phyloP scores from a whole-genome alignment of 1,139 yeast species.

The Arxiozyma slooffiae region DNA sequence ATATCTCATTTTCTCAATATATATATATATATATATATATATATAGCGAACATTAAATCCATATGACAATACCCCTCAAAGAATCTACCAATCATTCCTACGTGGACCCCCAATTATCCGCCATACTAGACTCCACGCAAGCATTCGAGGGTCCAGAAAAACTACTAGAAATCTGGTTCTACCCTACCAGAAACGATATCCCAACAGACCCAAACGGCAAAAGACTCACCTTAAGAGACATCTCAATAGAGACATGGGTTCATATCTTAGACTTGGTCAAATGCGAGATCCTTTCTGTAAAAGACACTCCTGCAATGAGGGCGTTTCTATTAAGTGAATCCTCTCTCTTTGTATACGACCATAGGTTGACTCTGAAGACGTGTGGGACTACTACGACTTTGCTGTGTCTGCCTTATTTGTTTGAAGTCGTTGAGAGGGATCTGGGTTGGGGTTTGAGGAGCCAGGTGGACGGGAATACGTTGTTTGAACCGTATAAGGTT shows the following conservation, averaged over 20 bases:
- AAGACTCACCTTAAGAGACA: constrained; percentile 44
- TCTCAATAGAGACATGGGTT: constrained; percentile 63
- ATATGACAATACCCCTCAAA: constrained; percentile 23
- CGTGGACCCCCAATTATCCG: constrained; percentile 71
- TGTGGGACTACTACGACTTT: constrained; percentile 94
- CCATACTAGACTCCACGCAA: constrained; percentile 70
- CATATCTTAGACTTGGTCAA: constrained; percentile 67
- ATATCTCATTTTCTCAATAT: background rate
- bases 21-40: no score
- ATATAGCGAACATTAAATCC: background rate
- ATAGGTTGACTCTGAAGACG: constrained; percentile 78
- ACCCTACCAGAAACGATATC: constrained; percentile 37
- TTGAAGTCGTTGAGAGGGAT: constrained; percentile 40
- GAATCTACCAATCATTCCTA: constrained; percentile 38
- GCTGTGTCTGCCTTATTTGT: constrained; percentile 59
- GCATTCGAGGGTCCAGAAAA: constrained; percentile 98
- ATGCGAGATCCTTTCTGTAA: constrained; percentile 80
- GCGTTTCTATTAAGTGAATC: constrained; percentile 86
- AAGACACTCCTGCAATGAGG: constrained; percentile 56
- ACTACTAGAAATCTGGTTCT: constrained; percentile 82
- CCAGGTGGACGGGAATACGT: constrained; percentile 16
- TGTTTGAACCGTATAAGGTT: constrained; percentile 48
- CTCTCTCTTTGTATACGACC: constrained; percentile 79
- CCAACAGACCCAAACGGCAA: constrained; percentile 21
- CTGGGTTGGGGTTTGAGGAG: constrained; percentile 32